These are phyloP conservation scores for Alternaria dauci DNA, from an alignment of 2,329 filamentous ascomycete genomes.

Conservation along the genomic window DNA sequence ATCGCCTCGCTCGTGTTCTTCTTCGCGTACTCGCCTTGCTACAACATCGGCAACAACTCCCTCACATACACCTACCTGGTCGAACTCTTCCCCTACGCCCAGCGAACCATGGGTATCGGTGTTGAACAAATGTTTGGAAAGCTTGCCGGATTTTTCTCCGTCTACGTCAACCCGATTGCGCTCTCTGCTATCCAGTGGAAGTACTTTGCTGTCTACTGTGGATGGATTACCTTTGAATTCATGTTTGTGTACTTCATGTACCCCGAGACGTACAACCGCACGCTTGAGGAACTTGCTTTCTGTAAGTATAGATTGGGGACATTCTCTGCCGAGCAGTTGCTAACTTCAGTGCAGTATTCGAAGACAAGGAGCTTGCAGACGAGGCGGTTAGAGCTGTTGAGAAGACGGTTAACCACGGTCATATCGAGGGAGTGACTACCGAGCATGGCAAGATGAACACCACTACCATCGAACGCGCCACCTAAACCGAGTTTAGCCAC, in stretches of 20 bases:
- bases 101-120: conserved; percentile 66
- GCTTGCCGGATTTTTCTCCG: conserved; percentile 56
- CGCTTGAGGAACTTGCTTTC: conserved; percentile 68
- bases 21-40: conserved; percentile 66
- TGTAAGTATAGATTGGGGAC: conserved; percentile 26
- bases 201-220: conserved; percentile 65
- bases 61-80: conserved; percentile 70
- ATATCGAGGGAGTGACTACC: conserved; percentile 11
- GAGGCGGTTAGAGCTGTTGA: conserved; percentile 45
- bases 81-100: conserved; percentile 67
- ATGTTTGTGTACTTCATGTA: conserved; percentile 67
- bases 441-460: conserved; percentile 6
- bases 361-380: conserved; percentile 46
- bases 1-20: conserved; percentile 65
- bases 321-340: neutral
- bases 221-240: conserved; percentile 64
- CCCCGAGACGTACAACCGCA: conserved; percentile 65
- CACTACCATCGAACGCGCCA: conserved; percentile 25
- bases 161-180: conserved; percentile 67
- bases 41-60: conserved; percentile 73
- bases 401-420: conserved; percentile 43
- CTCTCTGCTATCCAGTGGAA: conserved; percentile 63
- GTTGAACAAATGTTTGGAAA: conserved; percentile 65
- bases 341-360: conserved; percentile 42
- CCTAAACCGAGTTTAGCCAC: conserved; percentile 9